These are phyloP conservation scores for Torulaspora gathmanii DNA, from an alignment of 805 yeast species.

Conservation along the genomic window DNA sequence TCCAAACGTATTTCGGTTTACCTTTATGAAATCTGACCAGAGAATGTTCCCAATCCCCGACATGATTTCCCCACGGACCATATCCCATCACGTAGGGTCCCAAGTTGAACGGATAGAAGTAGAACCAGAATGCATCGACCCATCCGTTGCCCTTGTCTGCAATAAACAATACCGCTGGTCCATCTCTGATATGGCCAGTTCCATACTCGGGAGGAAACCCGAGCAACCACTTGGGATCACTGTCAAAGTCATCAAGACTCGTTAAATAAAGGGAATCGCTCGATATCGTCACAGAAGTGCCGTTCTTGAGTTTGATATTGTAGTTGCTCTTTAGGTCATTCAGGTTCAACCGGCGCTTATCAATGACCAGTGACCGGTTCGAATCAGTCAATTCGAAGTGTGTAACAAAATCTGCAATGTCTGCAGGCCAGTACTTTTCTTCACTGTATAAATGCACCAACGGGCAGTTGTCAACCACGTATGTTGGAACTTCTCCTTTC, in stretches of 20 bases:
- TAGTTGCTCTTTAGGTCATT: constrained; percentile 15
- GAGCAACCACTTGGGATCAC: constrained; percentile 79
- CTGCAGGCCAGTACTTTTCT: constrained; percentile 81
- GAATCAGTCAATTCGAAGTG: constrained; percentile 56
- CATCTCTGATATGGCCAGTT: constrained; percentile 65
- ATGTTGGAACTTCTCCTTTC: constrained; percentile 50
- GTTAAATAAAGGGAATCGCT: constrained; percentile 51
- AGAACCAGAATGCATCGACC: constrained; percentile 96
- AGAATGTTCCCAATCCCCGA: constrained; percentile 98
- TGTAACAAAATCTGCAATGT: constrained; percentile 60
- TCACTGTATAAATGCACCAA: constrained; percentile 83
- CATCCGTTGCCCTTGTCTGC: constrained; percentile 92
- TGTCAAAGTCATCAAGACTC: constrained; percentile 63
- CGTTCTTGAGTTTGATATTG: constrained; percentile 15
- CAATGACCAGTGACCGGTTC: constrained; percentile 43
- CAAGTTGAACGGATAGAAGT: constrained; percentile 85
- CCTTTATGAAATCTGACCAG: constrained; percentile 80
- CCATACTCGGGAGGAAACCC: constrained; percentile 70
- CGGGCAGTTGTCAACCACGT: constrained; percentile 65
- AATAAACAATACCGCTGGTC: constrained; percentile 76
- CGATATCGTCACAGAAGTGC: constrained; percentile 16
- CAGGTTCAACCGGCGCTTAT: constrained; percentile 30
- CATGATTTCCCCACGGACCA: constrained; percentile 96
- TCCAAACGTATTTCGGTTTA: constrained; percentile 80
- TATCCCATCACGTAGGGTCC: constrained; percentile 98